Base-by-base conservation (phyloP, 768 basidiomycete species). In the Lactifluus piperatus region DNA sequence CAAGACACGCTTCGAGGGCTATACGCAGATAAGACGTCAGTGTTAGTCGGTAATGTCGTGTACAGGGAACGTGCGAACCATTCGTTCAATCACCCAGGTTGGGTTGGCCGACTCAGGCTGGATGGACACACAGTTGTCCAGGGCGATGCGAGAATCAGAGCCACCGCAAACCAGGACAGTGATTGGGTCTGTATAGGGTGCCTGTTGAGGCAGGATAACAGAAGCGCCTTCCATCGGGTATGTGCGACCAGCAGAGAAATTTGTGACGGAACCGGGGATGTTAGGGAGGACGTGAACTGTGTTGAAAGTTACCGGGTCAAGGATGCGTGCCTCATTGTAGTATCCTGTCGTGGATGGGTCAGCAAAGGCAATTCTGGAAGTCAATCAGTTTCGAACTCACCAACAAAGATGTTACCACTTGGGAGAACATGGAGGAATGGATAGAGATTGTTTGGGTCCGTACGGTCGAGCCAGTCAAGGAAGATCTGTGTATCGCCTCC, bases 391-490 rank as follows among this genome's bases (percentile, higher is more conserved):
- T 34, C 18, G 36, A 10, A 72, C 80, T 52, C 50, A 86, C 88
- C 84, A 43, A 86, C 77, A 68, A 91, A 90, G 65, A 91, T 72
- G 34, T 78, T 77, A 1, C 81, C 81, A 43, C 83, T 83, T 0
- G 89, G 88, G 16, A 91, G 77, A 7, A 89, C 77, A 54, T 85
- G 70, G 36, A 91, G 71, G 75, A 87, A 91, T 0, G 89, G 88
- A 65, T 91, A 91, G 50, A 91, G 69, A 65, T 90, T 90, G 66
- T 87, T 82, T 0, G 89, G 89, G 66, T 91, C 84, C 5, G 89
- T 90, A 27, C 86, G 77, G 34, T 74, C 68, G 36, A 91, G 73
- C 74, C 81, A 90, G 58, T 85, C 83, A 51, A 90, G 76, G 49
- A 80, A 75, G 54, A 85, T 56, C 9, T 75, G 72, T 0, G 86